Base-by-base conservation (phyloP, 1,284 basidiomycete species). In the Melampsora larici-populina region DNA sequence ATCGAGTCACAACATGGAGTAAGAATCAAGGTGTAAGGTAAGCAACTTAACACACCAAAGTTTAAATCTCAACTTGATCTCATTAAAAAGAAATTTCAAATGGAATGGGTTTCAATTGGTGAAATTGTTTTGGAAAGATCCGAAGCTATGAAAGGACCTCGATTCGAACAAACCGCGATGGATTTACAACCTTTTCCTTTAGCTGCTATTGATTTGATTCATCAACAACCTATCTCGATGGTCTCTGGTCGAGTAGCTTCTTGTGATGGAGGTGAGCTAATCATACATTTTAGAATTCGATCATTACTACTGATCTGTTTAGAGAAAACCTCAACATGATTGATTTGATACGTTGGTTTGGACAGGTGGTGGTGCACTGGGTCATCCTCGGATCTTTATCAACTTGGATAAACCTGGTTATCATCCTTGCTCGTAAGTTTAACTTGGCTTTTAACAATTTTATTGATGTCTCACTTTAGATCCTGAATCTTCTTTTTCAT, bases 301-400 rank as follows among this genome's bases (percentile, higher is more conserved):
- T n/a, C 31, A 13, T 5, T 15, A 71, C 43, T 58, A 0, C 29
- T 7, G 40, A 15, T 18, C 11, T 6, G 6, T 49, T 33, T 21
- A 66, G 17, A 70, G 58, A 24, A 70, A 65, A 24, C 18, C 18
- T 33, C 49, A 48, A n/a, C 24, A 21, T 11, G 1, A 36, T 15
- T 43, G 26, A 31, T 18, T n/a, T 13, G 21, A 17, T 26, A 46
- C 29, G 5, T 64, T 9, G 18, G 0, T 26, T 15, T 36, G 6
- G 21, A 17, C 80, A 98, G 95, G 95, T 85, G 90, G 90, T 84
- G 96, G 96, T n/a, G 89, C 96, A 68, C 88, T 99, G 46, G 96
- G 96, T 65, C 96, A 99, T 84, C 96, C 96, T 18, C 94, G 93
- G 87, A 90, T 98, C 80, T 98, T 89, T 84, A 96, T 98, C 85